Evolutionary conservation across 768 basidiomycete species (phyloP).

Genomic region (Boletus sp.): DNA sequence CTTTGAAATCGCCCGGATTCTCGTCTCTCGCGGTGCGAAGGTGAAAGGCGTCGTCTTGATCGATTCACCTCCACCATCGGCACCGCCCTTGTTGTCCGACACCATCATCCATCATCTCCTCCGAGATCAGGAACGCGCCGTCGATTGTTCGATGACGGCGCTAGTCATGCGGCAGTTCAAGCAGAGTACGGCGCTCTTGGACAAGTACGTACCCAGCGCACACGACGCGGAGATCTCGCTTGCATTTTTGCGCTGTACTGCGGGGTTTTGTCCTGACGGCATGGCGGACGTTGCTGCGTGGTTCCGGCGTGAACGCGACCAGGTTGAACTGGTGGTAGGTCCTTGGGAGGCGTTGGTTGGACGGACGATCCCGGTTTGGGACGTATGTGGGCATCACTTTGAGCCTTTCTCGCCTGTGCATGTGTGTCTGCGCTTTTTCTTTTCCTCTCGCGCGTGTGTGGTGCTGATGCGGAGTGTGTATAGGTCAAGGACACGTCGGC

Average conservation of each 20-base stretch:
- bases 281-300: conserved; percentile 43
- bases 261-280: conserved; percentile 38
- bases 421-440: conserved; percentile 35
- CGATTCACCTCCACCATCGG: conserved; percentile 59
- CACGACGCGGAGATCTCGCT: conserved; percentile 33
- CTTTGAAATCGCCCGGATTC: conserved; percentile 57
- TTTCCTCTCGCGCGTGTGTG: not conserved
- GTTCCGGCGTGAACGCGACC: conserved; percentile 44
- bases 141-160: conserved; percentile 29
- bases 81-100: conserved; percentile 51
- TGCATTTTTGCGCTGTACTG: conserved; percentile 51
- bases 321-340: conserved; percentile 28
- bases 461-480: not conserved
- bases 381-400: conserved; percentile 69
- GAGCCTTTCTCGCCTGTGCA: conserved; percentile 48
- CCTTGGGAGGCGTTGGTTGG: conserved; percentile 50
- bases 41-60: conserved; percentile 63
- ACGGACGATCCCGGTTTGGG: conserved; percentile 38
- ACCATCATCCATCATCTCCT: conserved; percentile 46
- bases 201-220: conserved; percentile 39
- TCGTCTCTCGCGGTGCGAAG: conserved; percentile 36
- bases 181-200: conserved; percentile 46
- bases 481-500: conserved; percentile 24
- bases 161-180: conserved; percentile 48
- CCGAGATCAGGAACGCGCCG: conserved; percentile 27